phyloP scores from a whole-genome alignment of 257 asterid species.

The Plantago major region DNA sequence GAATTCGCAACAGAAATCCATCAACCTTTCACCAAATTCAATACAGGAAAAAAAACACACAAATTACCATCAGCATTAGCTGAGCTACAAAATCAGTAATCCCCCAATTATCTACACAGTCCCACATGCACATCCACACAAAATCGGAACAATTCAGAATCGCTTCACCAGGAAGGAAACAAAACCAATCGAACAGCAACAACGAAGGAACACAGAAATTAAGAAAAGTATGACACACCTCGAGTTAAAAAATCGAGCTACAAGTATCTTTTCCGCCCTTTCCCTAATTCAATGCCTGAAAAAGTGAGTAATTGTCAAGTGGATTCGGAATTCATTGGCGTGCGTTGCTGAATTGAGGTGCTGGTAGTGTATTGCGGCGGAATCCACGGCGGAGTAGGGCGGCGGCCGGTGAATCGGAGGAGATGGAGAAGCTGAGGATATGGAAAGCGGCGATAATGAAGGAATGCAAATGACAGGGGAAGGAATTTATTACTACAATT shows the following conservation, averaged over 20 bases:
- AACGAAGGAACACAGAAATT: no score
- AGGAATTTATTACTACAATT: no score
- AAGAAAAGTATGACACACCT: conserved; percentile 5
- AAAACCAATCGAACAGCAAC: not conserved
- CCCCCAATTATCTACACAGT: not conserved
- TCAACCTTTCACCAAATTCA: not conserved
- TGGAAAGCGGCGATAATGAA: no score
- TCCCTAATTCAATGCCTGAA: conserved; percentile 4
- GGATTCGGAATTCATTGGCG: no score
- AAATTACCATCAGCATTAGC: not conserved
- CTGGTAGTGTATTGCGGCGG: not conserved
- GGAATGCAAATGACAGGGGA: no score
- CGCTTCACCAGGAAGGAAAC: not conserved
- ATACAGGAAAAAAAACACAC: not conserved
- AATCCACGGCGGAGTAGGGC: not conserved
- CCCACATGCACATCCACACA: no score
- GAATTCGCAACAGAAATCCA: not conserved
- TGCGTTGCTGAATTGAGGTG: no score
- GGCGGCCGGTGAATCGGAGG: no score
- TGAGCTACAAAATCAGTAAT: conserved; percentile 7
- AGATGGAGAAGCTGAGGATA: no score
- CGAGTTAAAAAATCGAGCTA: conserved; percentile 8
- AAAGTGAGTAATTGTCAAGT: not conserved
- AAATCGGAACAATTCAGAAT: not conserved
- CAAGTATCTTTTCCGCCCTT: conserved; percentile 5